These are phyloP conservation scores for Ormosia semicastrata DNA, from an alignment of 306 rosid genomes.

Conservation along the genomic window DNA sequence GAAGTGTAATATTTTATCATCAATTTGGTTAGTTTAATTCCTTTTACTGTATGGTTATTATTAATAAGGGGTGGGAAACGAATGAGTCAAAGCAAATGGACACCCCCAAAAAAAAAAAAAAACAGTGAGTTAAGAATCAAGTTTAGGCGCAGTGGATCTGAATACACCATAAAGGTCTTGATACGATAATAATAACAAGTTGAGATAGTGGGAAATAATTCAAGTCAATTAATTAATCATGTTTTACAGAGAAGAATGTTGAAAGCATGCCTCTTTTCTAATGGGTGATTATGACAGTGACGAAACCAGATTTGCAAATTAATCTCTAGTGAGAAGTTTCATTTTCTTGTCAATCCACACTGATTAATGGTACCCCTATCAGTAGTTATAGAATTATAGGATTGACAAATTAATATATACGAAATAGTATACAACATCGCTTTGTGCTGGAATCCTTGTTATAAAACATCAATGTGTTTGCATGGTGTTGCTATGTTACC, in stretches of 20 bases:
- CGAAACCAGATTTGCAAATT: slow-evolving; percentile 13
- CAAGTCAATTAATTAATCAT: neutral
- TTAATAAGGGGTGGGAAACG: neutral
- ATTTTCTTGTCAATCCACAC: neutral
- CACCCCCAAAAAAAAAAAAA: neutral
- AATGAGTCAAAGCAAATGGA: neutral
- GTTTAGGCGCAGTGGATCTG: neutral
- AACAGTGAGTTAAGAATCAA: neutral
- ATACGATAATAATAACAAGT: neutral
- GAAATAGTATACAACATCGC: neutral
- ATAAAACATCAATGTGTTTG: neutral
- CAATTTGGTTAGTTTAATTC: neutral
- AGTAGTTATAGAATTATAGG: neutral
- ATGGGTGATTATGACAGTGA: slow-evolving; percentile 16
- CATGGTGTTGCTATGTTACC: too few relatives aligned
- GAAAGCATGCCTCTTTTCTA: neutral
- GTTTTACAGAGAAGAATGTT: neutral
- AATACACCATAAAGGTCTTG: neutral
- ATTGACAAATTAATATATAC: neutral
- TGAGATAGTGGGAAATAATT: slow-evolving; percentile 18
- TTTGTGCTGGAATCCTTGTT: neutral
- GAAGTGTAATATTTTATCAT: neutral
- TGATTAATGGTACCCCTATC: neutral
- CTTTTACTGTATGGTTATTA: neutral
- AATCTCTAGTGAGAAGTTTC: neutral